Evolutionary conservation across 805 yeast species (phyloP).

Genomic region (Isabelozyma heimii): DNA sequence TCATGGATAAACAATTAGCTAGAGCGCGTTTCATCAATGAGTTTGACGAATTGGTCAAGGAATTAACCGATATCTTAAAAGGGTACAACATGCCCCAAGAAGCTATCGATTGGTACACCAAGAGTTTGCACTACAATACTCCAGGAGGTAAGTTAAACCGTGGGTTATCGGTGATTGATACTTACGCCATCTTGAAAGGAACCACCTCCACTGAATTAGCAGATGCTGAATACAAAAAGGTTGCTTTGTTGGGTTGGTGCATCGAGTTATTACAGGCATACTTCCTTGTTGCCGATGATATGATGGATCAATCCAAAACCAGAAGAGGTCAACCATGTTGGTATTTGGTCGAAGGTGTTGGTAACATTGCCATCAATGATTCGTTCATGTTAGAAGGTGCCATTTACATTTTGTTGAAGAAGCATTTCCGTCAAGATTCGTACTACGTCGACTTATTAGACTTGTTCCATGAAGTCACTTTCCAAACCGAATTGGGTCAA

Average conservation of each 20-base stretch:
- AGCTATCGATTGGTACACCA: conserved; percentile 82
- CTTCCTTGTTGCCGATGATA: conserved; percentile 96
- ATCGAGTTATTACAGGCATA: conserved; percentile 94
- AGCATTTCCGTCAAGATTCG: conserved; percentile 75
- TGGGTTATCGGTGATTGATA: conserved; percentile 92
- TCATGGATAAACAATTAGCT: conserved; percentile 27
- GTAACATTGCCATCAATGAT: conserved; percentile 94
- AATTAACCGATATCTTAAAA: conserved; percentile 58
- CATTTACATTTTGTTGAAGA: conserved; percentile 83
- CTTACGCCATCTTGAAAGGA: conserved; percentile 76
- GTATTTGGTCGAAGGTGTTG: conserved; percentile 79
- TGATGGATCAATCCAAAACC: conserved; percentile 95
- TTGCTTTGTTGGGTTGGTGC: conserved; percentile 92
- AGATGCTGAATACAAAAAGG: conserved; percentile 71
- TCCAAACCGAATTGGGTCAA: conserved; percentile 98
- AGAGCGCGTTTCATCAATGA: conserved; percentile 60
- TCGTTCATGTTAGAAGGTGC: conserved; percentile 96
- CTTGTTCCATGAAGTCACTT: conserved; percentile 94
- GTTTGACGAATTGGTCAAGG: conserved; percentile 77
- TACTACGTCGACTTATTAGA: conserved; percentile 90
- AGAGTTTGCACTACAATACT: conserved; percentile 76
- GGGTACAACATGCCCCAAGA: conserved; percentile 80
- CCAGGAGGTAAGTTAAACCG: conserved; percentile 97
- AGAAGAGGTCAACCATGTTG: conserved; percentile 99
- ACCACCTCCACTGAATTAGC: conserved; percentile 55